A percentile compares a stretch with the other conserved stretches of the same genome.
phyloP scores from a whole-genome alignment of 1,139 yeast genomes.

The Lodderomyces parapsilosis region DNA sequence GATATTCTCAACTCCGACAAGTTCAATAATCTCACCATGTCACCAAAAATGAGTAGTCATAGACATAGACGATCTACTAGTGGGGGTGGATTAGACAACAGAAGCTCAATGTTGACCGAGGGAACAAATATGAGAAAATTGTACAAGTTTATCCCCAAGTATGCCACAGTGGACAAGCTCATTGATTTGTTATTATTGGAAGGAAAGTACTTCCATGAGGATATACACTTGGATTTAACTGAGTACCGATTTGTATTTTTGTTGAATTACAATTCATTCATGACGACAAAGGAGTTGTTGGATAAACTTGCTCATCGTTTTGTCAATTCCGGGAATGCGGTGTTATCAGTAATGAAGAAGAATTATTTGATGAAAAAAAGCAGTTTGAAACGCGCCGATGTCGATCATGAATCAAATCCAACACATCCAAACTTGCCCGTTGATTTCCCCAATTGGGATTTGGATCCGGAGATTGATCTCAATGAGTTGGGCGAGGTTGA shows the following conservation, averaged over 20 bases:
- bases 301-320: slow-evolving; percentile 46
- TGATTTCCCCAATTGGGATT: slow-evolving; percentile 58
- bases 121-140: slow-evolving; percentile 4
- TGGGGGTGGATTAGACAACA: neutral
- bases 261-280: slow-evolving; percentile 42
- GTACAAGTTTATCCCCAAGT: slow-evolving; percentile 35
- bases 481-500: slow-evolving; percentile 45
- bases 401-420: slow-evolving; percentile 4
- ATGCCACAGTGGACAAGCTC: slow-evolving; percentile 40
- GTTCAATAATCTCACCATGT: slow-evolving; percentile 34
- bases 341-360: slow-evolving; percentile 45
- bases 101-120: slow-evolving; percentile 4
- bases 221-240: slow-evolving; percentile 39
- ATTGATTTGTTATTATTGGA: slow-evolving; percentile 44
- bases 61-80: neutral
- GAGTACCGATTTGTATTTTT: slow-evolving; percentile 47
- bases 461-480: slow-evolving; percentile 36
- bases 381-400: slow-evolving; percentile 9
- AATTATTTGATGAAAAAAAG: slow-evolving; percentile 15
- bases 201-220: slow-evolving; percentile 36
- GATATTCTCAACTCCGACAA: slow-evolving; percentile 44
- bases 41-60: slow-evolving; percentile 10
- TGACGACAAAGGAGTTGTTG: slow-evolving; percentile 41
- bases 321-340: slow-evolving; percentile 48
- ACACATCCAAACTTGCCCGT: slow-evolving; percentile 8